These are phyloP conservation scores for Kalanchoe fedtschenkoi DNA, from an alignment of 164 flowering plant genomes.

Conservation along the genomic window DNA sequence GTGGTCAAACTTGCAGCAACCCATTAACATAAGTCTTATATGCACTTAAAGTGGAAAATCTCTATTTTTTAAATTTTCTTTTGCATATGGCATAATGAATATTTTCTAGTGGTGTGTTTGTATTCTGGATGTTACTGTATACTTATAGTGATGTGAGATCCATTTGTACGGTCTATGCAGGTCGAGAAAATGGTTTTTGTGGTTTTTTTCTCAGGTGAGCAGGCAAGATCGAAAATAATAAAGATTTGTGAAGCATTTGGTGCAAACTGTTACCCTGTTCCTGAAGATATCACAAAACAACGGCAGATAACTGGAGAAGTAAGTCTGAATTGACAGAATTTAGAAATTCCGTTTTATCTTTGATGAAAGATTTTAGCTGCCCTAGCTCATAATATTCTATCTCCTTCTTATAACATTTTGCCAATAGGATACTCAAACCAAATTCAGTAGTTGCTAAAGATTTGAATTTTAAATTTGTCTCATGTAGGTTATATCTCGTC, in stretches of 20 bases:
- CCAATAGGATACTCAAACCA: not conserved
- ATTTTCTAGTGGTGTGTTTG: not conserved
- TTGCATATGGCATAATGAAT: not conserved
- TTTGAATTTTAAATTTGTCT: not conserved
- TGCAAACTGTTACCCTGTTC: slow-evolving; percentile 71
- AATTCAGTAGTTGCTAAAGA: not conserved
- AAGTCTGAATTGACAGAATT: slow-evolving; percentile 1
- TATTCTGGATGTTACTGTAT: no score
- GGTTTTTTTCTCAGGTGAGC: slow-evolving; percentile 75
- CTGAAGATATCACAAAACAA: slow-evolving; percentile 57
- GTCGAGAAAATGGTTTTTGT: slow-evolving; percentile 81
- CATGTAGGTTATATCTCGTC: slow-evolving; percentile 57
- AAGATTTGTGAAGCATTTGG: slow-evolving; percentile 91
- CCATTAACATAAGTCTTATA: no score
- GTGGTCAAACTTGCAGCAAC: no score
- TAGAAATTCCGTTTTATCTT: not conserved
- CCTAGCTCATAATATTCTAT: not conserved
- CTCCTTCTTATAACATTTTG: not conserved
- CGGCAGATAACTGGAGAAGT: slow-evolving; percentile 58
- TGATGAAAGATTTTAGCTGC: not conserved
- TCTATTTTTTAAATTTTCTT: no score
- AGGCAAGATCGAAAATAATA: slow-evolving; percentile 52
- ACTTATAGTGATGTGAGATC: not conserved
- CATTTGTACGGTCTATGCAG: slow-evolving; percentile 19
- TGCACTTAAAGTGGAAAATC: not conserved